Conservation (phyloP, 2,329 filamentous ascomycete species). For the Penicillium sp. region DNA sequence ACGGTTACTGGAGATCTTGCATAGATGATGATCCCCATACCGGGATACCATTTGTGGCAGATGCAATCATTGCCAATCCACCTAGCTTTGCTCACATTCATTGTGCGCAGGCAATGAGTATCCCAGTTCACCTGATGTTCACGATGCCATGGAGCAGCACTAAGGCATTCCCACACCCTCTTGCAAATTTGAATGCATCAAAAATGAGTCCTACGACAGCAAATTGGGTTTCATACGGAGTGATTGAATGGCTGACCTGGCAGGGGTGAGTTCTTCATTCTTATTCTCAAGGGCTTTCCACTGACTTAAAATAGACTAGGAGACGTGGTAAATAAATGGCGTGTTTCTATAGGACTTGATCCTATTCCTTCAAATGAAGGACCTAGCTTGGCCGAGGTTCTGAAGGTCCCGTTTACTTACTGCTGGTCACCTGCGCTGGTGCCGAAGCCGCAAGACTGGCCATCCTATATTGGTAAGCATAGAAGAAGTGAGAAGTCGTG, state of each 20-base stretch:
- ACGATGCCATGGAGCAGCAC: conserved; percentile 53
- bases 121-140: conserved; percentile 58
- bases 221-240: conserved; percentile 3
- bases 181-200: neutral
- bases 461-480: conserved; percentile 32
- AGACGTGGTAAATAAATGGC: conserved; percentile 53
- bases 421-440: conserved; percentile 51
- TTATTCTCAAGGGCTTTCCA: neutral
- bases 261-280: conserved; percentile 4
- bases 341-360: conserved; percentile 45
- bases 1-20: conserved; percentile 47
- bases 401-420: conserved; percentile 50
- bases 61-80: conserved; percentile 60
- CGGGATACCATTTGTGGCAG: conserved; percentile 53
- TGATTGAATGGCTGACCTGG: conserved; percentile 8
- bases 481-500: conserved; percentile 34
- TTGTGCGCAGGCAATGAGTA: conserved; percentile 55
- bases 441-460: conserved; percentile 48
- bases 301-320: conserved; percentile 37
- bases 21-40: conserved; percentile 36
- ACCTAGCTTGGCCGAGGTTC: conserved; percentile 38
- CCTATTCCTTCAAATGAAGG: conserved; percentile 42
- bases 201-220: neutral
- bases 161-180: conserved; percentile 3
- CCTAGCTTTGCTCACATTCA: conserved; percentile 57